Conservation (phyloP, 2,329 filamentous ascomycete genomes). For the Aspergillus caelatus region DNA sequence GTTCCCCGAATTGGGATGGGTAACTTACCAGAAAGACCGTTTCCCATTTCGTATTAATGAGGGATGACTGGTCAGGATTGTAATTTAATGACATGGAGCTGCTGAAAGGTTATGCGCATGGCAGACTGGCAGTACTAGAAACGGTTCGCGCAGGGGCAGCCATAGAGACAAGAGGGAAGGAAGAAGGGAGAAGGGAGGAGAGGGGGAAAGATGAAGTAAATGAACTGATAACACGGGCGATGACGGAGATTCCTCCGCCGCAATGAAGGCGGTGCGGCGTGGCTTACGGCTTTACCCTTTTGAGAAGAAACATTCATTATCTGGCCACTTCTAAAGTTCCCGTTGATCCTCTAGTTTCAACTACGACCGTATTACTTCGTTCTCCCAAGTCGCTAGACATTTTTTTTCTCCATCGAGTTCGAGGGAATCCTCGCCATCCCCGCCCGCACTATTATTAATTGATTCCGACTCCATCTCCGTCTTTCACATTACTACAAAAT, state of each 20-base stretch:
- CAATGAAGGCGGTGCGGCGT: slow-evolving; percentile 20
- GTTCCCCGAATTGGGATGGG: neutral
- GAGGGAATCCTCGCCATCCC: neutral
- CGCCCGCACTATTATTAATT: neutral
- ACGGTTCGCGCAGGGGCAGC: neutral
- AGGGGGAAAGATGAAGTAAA: neutral
- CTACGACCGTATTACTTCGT: neutral
- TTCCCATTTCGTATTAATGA: slow-evolving; percentile 41
- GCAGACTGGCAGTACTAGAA: neutral
- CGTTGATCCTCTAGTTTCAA: slow-evolving; percentile 6
- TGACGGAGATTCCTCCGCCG: neutral
- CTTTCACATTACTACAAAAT: slow-evolving; percentile 27
- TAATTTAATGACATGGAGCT: slow-evolving; percentile 47
- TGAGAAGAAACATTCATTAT: slow-evolving; percentile 14
- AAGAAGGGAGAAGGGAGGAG: neutral
- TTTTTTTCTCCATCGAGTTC: slow-evolving; percentile 7
- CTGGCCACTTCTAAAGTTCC: slow-evolving; percentile 21
- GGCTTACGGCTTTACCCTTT: neutral
- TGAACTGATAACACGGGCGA: neutral
- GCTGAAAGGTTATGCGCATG: slow-evolving; percentile 11
- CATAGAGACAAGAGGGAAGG: neutral
- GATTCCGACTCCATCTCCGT: neutral
- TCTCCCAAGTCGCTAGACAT: neutral
- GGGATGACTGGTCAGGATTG: slow-evolving; percentile 37
- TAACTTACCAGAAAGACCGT: slow-evolving; percentile 42